phyloP scores from a whole-genome alignment of 257 asterid species.

The Nicotiana tomentosiformis region DNA sequence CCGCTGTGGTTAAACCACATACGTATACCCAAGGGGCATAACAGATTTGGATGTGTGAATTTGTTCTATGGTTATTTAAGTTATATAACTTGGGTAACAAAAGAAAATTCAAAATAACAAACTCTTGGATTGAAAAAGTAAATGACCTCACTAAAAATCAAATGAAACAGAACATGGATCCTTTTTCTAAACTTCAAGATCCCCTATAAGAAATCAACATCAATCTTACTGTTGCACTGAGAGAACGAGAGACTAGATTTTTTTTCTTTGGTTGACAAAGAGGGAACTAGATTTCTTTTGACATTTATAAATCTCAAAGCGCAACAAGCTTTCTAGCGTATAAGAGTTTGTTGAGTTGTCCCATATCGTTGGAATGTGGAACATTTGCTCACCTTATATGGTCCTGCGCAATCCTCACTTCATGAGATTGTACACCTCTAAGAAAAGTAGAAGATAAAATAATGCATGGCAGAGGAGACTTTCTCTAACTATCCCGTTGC shows the following conservation, averaged over 20 bases:
- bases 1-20: background rate
- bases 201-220: background rate
- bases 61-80: constrained; percentile 1
- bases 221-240: background rate
- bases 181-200: background rate
- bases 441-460: background rate
- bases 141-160: background rate
- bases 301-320: background rate
- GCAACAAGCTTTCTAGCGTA: background rate
- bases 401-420: too few relatives aligned
- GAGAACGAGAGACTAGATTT: background rate
- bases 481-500: background rate
- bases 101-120: background rate
- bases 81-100: background rate
- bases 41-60: background rate
- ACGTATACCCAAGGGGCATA: background rate
- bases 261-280: background rate
- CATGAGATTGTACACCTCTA: background rate
- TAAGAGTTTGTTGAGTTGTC: background rate
- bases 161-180: background rate
- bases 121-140: background rate
- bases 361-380: too few relatives aligned
- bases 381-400: too few relatives aligned
- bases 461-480: background rate
- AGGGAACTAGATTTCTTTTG: background rate